Evolutionary conservation across 1,284 basidiomycete genomes (phyloP), one percentile per base, ranked within the genome.

Genomic region (Rhodotorula sp.): DNA sequence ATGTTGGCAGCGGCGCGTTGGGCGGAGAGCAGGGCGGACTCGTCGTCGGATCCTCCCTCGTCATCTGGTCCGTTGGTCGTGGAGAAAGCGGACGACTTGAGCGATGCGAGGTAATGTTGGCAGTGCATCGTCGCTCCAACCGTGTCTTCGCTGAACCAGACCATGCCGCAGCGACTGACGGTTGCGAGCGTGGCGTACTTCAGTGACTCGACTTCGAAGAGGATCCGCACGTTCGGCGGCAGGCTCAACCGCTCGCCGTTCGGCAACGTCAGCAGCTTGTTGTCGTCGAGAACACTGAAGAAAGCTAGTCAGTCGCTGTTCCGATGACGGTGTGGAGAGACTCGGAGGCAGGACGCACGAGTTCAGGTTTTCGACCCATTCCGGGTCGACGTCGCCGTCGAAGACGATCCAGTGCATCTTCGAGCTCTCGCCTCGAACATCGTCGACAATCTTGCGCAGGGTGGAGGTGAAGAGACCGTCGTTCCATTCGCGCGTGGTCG

Each of bases 371-470:
- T 99, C 97, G 12, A 99, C 96, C 97, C 96, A 99, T 82, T 99
- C 96, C 0, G 96, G 96, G 84, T 99, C 97, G 62, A 99, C 95
- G 79, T 99, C 96, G 69, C 96, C 96, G 79, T 99, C 96, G 76
- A 99, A 99, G 73, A 99, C 91, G 78, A 99, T 99, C 96, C 96
- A 99, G 80, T 99, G 96, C 30, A 95, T 85, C 83, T 97, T 98
- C 44, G 87, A 85, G 80, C 93, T 96, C 82, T 98, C 97, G 44
- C 96, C 96, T 79, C 96, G 91, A 48, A 98, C 94, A 79, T 99
- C 95, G 79, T 99, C 96, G 67, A 98, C 91, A 73, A 99, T 99
- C 82, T 96, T 98, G 62, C 97, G 89, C 68, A 99, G 84, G 58
- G 98, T 91, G 80, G 97, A 93, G 0, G 97, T 99, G 83, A 99